Percentiles rank a stretch among this genome's conserved stretches.
Conservation (phyloP, 2,329 filamentous ascomycete species). For the Epichloe hybrida region DNA sequence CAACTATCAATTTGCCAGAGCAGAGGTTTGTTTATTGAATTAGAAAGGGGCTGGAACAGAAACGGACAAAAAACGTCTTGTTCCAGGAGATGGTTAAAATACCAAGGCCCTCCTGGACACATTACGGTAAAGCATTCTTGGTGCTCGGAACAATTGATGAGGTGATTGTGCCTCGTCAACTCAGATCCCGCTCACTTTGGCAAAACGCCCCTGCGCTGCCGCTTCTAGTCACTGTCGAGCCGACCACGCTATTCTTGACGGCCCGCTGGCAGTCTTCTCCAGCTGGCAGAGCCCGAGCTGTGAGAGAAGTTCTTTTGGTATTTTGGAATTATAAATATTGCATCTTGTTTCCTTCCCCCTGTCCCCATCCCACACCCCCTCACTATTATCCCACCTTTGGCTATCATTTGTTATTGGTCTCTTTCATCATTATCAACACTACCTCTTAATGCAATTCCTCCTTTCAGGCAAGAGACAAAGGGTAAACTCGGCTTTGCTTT, state of each 20-base stretch:
- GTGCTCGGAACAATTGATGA: neutral
- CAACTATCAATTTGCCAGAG: neutral
- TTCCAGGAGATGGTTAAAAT: neutral
- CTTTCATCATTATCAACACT: neutral
- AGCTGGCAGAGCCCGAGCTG: neutral
- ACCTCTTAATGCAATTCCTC: neutral
- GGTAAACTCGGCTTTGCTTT: no score
- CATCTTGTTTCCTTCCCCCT: neutral
- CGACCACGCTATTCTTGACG: neutral
- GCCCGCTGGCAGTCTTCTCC: neutral
- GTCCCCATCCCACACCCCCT: neutral
- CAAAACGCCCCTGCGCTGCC: neutral
- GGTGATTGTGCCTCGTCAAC: neutral
- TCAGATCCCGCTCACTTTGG: neutral
- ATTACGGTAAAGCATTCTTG: neutral
- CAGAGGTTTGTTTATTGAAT: neutral
- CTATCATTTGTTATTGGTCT: neutral
- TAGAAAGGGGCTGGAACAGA: no score
- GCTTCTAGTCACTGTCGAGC: neutral
- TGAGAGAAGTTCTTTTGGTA: neutral
- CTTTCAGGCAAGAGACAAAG: no score
- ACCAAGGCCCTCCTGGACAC: neutral
- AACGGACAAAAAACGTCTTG: no score
- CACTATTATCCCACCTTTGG: neutral
- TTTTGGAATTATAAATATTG: neutral